phyloP scores from a whole-genome alignment of 2,329 filamentous ascomycete genomes.

The Epichloe gansuensis region DNA sequence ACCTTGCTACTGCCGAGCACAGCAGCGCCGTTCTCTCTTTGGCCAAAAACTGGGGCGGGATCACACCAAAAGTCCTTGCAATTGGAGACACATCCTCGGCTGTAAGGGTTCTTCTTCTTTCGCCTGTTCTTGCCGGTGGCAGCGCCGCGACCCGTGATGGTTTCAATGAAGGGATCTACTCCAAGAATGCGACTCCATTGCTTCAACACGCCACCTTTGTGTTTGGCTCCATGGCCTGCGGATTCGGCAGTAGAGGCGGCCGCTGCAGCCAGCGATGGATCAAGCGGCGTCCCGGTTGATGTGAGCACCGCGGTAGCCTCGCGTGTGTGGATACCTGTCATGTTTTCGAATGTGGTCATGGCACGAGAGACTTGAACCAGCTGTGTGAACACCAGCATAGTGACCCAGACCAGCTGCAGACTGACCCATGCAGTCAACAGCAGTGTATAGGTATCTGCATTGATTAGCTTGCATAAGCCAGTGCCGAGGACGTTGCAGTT shows the following conservation, averaged over 20 bases:
- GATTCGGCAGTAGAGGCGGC: slow-evolving; percentile 29
- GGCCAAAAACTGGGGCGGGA: slow-evolving; percentile 66
- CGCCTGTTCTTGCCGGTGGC: slow-evolving; percentile 42
- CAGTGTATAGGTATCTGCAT: slow-evolving; percentile 73
- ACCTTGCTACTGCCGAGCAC: slow-evolving; percentile 66
- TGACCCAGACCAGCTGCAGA: slow-evolving; percentile 85
- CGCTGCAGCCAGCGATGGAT: slow-evolving; percentile 47
- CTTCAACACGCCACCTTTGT: slow-evolving; percentile 54
- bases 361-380: slow-evolving; percentile 84
- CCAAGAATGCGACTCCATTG: slow-evolving; percentile 79
- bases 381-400: slow-evolving; percentile 93
- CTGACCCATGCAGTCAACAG: slow-evolving; percentile 66
- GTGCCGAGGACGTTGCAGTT: slow-evolving; percentile 67
- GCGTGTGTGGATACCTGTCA: slow-evolving; percentile 60
- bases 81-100: slow-evolving; percentile 69
- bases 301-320: slow-evolving; percentile 59
- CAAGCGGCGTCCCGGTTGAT: slow-evolving; percentile 61
- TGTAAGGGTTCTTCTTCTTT: slow-evolving; percentile 68
- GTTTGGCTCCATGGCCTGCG: slow-evolving; percentile 35
- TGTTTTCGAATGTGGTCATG: slow-evolving; percentile 93
- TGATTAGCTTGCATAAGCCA: slow-evolving; percentile 60
- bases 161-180: slow-evolving; percentile 87
- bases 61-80: slow-evolving; percentile 97
- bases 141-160: slow-evolving; percentile 71
- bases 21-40: slow-evolving; percentile 59